A percentile compares a stretch with the other conserved stretches of the same genome.
Conservation (phyloP, 306 rosid genomes). For the Cucurbita moschata region DNA sequence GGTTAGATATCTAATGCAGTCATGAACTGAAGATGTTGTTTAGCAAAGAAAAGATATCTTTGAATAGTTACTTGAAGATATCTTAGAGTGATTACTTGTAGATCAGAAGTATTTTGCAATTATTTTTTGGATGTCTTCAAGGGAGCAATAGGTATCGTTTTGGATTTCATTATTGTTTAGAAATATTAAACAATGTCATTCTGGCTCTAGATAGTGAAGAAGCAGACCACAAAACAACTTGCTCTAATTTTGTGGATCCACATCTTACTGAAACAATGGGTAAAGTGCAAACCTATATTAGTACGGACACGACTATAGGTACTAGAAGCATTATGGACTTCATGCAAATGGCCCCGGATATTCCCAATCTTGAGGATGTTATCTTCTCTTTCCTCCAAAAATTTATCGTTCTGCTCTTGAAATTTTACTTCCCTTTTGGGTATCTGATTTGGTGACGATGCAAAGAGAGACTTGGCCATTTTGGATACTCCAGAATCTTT, state of each 20-base stretch:
- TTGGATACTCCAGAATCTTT: slow-evolving; percentile 68
- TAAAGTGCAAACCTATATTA: slow-evolving; percentile 71
- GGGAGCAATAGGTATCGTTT: neutral
- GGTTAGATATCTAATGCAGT: slow-evolving; percentile 17
- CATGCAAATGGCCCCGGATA: slow-evolving; percentile 55
- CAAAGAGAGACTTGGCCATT: slow-evolving; percentile 90
- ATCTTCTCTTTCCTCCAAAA: slow-evolving; percentile 42
- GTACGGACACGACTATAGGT: slow-evolving; percentile 32
- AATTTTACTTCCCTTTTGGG: slow-evolving; percentile 45
- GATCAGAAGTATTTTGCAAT: neutral
- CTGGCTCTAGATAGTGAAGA: slow-evolving; percentile 5
- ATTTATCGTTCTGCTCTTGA: slow-evolving; percentile 49
- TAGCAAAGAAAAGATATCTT: neutral
- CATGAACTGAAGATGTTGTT: neutral
- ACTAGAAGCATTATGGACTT: slow-evolving; percentile 36
- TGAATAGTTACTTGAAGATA: neutral
- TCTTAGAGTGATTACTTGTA: neutral
- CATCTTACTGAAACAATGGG: slow-evolving; percentile 28
- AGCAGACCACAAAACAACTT: slow-evolving; percentile 18
- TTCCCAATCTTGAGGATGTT: slow-evolving; percentile 49
- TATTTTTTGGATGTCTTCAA: neutral
- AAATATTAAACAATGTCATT: neutral
- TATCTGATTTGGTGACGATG: slow-evolving; percentile 49
- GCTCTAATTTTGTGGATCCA: slow-evolving; percentile 22
- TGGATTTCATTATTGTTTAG: neutral